Percentiles rank a stretch among this genome's conserved stretches.
Evolutionary conservation across 2,329 filamentous ascomycete species (phyloP).

Genomic region (Aspergillus pseudoglaucus): DNA sequence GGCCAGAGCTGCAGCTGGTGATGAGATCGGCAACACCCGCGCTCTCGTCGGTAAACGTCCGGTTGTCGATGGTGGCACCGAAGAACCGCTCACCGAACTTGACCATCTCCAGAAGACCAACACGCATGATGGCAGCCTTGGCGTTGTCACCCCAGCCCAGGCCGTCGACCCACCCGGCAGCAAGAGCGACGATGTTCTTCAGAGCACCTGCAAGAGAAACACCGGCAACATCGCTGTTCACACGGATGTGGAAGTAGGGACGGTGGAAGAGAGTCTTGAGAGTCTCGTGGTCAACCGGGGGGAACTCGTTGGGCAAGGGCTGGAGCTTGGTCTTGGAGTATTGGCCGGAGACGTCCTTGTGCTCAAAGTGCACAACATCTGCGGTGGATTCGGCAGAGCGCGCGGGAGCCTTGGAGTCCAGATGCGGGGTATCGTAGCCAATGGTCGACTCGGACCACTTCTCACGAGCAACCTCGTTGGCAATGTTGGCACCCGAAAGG

Average conservation of each 20-base stretch:
- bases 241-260: conserved; percentile 93
- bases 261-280: conserved; percentile 87
- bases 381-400: conserved; percentile 47
- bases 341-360: conserved; percentile 64
- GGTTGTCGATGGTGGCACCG: conserved; percentile 67
- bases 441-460: conserved; percentile 98
- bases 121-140: conserved; percentile 96
- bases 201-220: conserved; percentile 90
- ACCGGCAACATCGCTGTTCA: conserved; percentile 92
- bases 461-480: conserved; percentile 86
- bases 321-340: conserved; percentile 64
- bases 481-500: conserved; percentile 92
- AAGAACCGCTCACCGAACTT: conserved; percentile 95
- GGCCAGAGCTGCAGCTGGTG: conserved; percentile 82
- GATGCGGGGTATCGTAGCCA: conserved; percentile 84
- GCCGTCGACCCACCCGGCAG: conserved; percentile 90
- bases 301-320: conserved; percentile 73
- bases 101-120: conserved; percentile 93
- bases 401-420: conserved; percentile 75
- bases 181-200: conserved; percentile 94
- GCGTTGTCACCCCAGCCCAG: conserved; percentile 97
- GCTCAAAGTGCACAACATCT: conserved; percentile 48
- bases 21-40: conserved; percentile 94
- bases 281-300: conserved; percentile 74
- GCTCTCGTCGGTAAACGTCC: conserved; percentile 94